Base-by-base conservation (phyloP, 495 filamentous ascomycete genomes). In the Polyplosphaeria fusca region DNA sequence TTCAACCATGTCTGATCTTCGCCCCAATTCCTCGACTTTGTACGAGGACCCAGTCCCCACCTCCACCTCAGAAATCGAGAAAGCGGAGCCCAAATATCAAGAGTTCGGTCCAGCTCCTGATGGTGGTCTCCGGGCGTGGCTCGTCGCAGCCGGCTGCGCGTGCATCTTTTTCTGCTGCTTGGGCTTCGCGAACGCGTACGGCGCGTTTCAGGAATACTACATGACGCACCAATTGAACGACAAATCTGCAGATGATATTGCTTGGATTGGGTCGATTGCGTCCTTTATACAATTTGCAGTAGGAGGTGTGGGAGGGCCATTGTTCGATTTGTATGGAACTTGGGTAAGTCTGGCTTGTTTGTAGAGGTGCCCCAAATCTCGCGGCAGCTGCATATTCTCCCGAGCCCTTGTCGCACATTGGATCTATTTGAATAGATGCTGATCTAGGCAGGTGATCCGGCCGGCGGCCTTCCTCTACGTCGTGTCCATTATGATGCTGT, bases 181-280 rank as follows among this genome's bases (percentile, higher is more conserved):
- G 2, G 85, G 85, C 9, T 83, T 82, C 66, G 52, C 80, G 40
- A 86, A 86, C 69, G 74, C 81, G 0, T 84, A 86, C 47, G 84
- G 84, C 7, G 65, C 81, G 13, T 87, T 86, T 57, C 69, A 83
- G 57, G 71, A 78, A 16, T 85, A 86, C 70, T 87, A 86, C 65
- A 47, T 72, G n/a, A 58, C 60, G 1, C 63, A 77, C 38, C 75
- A 79, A 39, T 75, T 88, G 1, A 53, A 64, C 1, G 58, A 70
- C 14, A 57, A 78, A 14, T 68, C 76, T 0, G 62, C 76, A 24
- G 81, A 79, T 35, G 68, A 76, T 3, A 74, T 86, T 22, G 74
- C 81, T 41, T 86, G 83, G 84, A 75, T 87, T 13, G 82, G 81
- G 1, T 81, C 82, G 1, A 54, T 83, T 0, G 60, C 68, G 7